Evolutionary conservation across 2,329 filamentous ascomycete species (phyloP).

Genomic region (Elsinoe australis): DNA sequence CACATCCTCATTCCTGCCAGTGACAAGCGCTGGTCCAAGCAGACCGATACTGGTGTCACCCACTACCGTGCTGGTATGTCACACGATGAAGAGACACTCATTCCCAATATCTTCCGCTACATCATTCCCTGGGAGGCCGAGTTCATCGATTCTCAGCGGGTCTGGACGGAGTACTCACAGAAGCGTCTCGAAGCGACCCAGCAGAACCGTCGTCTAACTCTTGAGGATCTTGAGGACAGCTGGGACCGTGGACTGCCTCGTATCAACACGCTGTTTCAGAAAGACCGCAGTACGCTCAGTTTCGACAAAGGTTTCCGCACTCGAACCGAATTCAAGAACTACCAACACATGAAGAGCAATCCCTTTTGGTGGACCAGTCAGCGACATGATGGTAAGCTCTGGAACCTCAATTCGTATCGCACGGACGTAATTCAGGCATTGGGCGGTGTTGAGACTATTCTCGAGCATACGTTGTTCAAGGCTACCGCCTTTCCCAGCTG

Average conservation of each 20-base stretch:
- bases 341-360: slow-evolving; percentile 98
- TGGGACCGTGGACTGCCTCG: slow-evolving; percentile 96
- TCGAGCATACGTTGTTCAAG: slow-evolving; percentile 89
- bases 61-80: slow-evolving; percentile 98
- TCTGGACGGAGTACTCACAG: slow-evolving; percentile 99
- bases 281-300: slow-evolving; percentile 90
- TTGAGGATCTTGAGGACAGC: slow-evolving; percentile 94
- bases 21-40: slow-evolving; percentile 97
- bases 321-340: slow-evolving; percentile 93
- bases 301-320: slow-evolving; percentile 98
- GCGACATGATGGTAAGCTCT: slow-evolving; percentile 91
- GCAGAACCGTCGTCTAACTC: slow-evolving; percentile 85
- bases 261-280: slow-evolving; percentile 98
- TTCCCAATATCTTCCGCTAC: slow-evolving; percentile 98
- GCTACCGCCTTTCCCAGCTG: slow-evolving; percentile 94
- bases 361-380: slow-evolving; percentile 99
- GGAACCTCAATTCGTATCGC: slow-evolving; percentile 38
- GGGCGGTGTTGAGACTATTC: slow-evolving; percentile 93
- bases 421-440: slow-evolving; percentile 81
- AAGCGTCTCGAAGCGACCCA: slow-evolving; percentile 96
- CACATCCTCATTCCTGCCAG: slow-evolving; percentile 96
- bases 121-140: slow-evolving; percentile 99
- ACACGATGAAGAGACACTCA: slow-evolving; percentile 93
- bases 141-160: slow-evolving; percentile 96
- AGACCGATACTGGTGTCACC: slow-evolving; percentile 93